phyloP scores from a whole-genome alignment of 352 stramenopile genomes.

The Pythium brassicae region DNA sequence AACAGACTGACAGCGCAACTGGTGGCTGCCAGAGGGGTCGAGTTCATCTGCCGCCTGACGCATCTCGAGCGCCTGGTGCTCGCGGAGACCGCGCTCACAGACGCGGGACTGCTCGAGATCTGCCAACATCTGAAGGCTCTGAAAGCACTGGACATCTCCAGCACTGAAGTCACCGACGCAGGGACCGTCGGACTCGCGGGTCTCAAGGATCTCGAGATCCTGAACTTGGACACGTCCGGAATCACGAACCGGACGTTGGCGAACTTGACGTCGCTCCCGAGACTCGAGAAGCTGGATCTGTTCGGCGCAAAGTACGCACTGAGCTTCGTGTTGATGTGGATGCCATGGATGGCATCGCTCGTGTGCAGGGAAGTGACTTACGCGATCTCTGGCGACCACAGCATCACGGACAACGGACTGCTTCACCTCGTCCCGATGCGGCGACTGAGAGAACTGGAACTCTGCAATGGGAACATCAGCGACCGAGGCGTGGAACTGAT shows the following conservation, averaged over 20 bases:
- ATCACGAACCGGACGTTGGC: constrained; percentile 63
- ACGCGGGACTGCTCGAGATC: constrained; percentile 54
- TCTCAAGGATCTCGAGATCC: constrained; percentile 47
- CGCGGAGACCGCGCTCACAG: constrained; percentile 54
- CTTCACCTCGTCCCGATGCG: constrained; percentile 50
- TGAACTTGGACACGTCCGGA: constrained; percentile 57
- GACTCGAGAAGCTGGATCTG: constrained; percentile 59
- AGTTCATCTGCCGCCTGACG: constrained; percentile 60
- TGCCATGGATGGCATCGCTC: background rate
- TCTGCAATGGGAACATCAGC: constrained; percentile 65
- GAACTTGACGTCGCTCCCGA: constrained; percentile 46
- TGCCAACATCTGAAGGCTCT: constrained; percentile 42
- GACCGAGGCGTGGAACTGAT: constrained; percentile 70
- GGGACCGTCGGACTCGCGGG: constrained; percentile 42
- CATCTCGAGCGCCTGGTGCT: constrained; percentile 54
- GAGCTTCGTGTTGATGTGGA: no score
- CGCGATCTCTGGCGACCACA: constrained; percentile 2
- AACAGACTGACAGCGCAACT: background rate
- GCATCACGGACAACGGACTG: constrained; percentile 67
- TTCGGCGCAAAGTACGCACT: constrained; percentile 62
- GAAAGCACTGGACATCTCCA: constrained; percentile 56
- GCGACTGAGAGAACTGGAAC: constrained; percentile 50
- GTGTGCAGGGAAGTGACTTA: background rate
- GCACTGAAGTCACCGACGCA: constrained; percentile 64
- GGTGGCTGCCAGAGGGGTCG: constrained; percentile 31